Evolutionary conservation across 768 basidiomycete genomes (phyloP).

Genomic region (Lactarius evosmus): DNA sequence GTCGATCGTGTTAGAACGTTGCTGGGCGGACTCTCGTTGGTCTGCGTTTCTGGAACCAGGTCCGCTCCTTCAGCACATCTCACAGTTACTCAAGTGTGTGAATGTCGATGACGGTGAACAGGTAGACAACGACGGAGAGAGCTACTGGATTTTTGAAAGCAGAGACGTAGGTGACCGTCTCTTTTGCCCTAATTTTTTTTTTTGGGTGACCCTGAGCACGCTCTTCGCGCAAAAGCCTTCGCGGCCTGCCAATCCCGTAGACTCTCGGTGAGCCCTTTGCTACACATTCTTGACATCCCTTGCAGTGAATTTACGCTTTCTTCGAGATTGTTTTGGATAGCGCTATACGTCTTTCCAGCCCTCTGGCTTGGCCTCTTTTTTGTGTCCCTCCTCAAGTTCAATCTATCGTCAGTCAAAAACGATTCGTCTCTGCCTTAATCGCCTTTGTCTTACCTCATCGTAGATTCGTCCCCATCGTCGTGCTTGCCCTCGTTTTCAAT

Average conservation of each 20-base stretch:
- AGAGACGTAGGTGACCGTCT: constrained; percentile 66
- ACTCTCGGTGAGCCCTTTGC: constrained; percentile 62
- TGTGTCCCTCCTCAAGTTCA: constrained; percentile 86
- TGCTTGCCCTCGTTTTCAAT: constrained; percentile 94
- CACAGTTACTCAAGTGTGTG: constrained; percentile 34
- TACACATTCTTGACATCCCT: not conserved
- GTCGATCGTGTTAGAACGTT: constrained; percentile 61
- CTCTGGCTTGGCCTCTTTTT: constrained; percentile 87
- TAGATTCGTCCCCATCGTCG: constrained; percentile 93
- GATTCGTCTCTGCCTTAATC: constrained; percentile 17
- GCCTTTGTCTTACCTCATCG: constrained; percentile 17
- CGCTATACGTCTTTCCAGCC: constrained; percentile 84
- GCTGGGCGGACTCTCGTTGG: constrained; percentile 92
- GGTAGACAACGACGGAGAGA: constrained; percentile 96
- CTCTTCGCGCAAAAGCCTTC: constrained; percentile 56
- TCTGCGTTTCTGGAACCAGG: constrained; percentile 96
- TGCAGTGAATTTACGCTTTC: constrained; percentile 1
- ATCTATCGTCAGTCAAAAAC: constrained; percentile 62
- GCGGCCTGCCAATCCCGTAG: constrained; percentile 81
- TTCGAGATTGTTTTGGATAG: constrained; percentile 50
- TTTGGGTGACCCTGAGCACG: constrained; percentile 3
- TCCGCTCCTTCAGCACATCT: constrained; percentile 29
- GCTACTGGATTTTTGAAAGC: constrained; percentile 97
- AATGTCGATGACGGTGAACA: constrained; percentile 31
- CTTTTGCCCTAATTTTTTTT: not conserved